Conservation (phyloP, 352 stramenopile genomes). For the Globisporangium recalcitrans region DNA sequence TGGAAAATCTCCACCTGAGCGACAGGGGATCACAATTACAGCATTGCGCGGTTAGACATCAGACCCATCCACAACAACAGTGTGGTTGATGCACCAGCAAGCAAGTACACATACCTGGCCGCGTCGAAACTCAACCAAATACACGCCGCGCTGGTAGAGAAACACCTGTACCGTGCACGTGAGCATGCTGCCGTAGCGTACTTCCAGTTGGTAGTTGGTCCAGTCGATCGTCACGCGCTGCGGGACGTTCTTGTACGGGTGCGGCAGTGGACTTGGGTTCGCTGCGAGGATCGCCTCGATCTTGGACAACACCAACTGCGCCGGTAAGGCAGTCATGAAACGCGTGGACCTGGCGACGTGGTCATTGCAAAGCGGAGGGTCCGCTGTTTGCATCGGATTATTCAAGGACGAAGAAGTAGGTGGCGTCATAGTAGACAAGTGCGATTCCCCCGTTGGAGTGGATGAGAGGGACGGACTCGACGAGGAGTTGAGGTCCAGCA, state of each 20-base stretch:
- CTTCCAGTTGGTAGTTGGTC: constrained; percentile 68
- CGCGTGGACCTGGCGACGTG: constrained; percentile 65
- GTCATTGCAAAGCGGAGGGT: constrained; percentile 50
- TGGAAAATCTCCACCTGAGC: constrained; percentile 79
- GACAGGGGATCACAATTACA: not conserved
- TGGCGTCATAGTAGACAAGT: not conserved
- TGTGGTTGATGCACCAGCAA: not conserved
- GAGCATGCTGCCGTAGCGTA: constrained; percentile 52
- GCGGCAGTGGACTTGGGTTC: constrained; percentile 40
- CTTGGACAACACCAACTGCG: constrained; percentile 57
- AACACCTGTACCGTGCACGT: constrained; percentile 80
- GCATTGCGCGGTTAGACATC: not conserved
- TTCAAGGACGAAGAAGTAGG: not conserved
- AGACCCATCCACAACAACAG: not conserved
- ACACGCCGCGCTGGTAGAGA: constrained; percentile 72
- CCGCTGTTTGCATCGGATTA: constrained; percentile 8
- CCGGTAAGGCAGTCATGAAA: constrained; percentile 63
- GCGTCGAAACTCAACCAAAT: constrained; percentile 76
- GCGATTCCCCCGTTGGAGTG: constrained; percentile 10
- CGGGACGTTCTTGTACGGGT: constrained; percentile 33
- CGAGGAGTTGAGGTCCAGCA: constrained; percentile 15
- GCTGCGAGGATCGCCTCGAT: constrained; percentile 49
- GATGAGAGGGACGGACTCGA: constrained; percentile 5
- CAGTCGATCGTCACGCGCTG: constrained; percentile 65
- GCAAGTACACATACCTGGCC: constrained; percentile 72